phyloP scores from a whole-genome alignment of 2,329 filamentous ascomycete species.

The Cryphonectria nitschkei region DNA sequence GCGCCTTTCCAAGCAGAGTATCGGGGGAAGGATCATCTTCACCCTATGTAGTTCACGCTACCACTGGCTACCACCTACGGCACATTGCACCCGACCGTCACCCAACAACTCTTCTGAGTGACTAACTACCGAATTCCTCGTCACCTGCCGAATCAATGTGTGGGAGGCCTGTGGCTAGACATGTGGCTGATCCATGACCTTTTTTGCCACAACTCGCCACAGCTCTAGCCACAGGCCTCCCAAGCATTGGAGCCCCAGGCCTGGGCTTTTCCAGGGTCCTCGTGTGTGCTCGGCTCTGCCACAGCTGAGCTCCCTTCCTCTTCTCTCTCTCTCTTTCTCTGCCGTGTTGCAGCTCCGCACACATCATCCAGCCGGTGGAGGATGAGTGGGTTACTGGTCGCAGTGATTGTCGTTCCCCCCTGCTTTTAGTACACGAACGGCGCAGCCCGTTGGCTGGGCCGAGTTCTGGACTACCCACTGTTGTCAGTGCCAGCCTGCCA shows the following conservation, averaged over 20 bases:
- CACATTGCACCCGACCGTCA: background rate
- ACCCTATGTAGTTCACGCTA: background rate
- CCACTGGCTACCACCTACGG: background rate
- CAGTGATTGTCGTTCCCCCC: background rate
- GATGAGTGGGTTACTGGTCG: background rate
- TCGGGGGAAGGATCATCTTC: conserved; percentile 16
- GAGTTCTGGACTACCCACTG: background rate
- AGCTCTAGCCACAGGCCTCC: background rate
- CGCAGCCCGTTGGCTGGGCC: background rate
- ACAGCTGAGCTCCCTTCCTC: too few relatives aligned
- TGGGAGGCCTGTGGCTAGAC: conserved; percentile 28
- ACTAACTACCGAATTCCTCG: background rate
- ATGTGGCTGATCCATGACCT: conserved; percentile 25
- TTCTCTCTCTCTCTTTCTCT: background rate
- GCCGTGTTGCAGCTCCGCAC: background rate
- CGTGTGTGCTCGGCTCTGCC: background rate
- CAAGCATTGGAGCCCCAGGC: background rate
- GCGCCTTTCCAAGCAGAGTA: conserved; percentile 16
- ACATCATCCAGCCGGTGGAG: background rate
- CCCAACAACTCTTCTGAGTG: background rate
- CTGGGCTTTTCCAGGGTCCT: too few relatives aligned
- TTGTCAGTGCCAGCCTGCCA: background rate
- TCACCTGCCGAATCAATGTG: conserved; percentile 16
- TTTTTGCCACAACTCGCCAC: conserved; percentile 21
- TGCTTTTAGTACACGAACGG: background rate